Conservation (phyloP, 306 rosid species). For the Prunus padus region DNA sequence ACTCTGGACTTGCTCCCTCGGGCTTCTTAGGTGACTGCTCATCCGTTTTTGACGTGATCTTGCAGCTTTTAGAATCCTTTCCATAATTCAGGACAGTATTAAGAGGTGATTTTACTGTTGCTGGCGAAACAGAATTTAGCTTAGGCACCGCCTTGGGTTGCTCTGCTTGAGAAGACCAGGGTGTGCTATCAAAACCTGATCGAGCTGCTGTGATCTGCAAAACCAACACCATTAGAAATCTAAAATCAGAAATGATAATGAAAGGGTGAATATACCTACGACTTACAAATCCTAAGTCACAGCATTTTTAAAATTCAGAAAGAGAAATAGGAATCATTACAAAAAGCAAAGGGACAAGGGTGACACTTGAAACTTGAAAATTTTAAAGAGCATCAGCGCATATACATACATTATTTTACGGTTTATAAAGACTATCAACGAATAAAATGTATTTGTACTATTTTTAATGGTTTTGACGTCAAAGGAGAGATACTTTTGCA, state of each 20-base stretch:
- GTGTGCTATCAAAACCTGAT: conserved; percentile 8
- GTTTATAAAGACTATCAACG: no score
- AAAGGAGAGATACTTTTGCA: no score
- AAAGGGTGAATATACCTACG: neutral
- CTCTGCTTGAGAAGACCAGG: conserved; percentile 23
- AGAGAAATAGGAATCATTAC: neutral
- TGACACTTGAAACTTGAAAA: no score
- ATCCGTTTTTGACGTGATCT: conserved; percentile 13
- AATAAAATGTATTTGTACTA: no score
- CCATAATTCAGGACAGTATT: conserved; percentile 9
- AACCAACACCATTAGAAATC: conserved; percentile 7
- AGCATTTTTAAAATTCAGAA: neutral
- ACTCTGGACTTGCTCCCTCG: conserved; percentile 19
- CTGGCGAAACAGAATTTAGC: conserved; percentile 11
- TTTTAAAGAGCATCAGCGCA: no score
- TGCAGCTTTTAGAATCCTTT: conserved; percentile 13
- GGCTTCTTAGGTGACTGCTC: conserved; percentile 22
- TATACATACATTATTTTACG: no score
- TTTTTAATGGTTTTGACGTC: no score
- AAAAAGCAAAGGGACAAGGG: neutral
- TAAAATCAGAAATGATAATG: conserved; percentile 7
- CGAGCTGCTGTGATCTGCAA: conserved; percentile 37
- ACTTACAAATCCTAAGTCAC: neutral
- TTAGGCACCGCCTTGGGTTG: conserved; percentile 16
- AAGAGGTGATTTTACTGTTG: neutral